phyloP scores from a whole-genome alignment of 2,329 filamentous ascomycete species.

The Chrysosporium queenslandicum region DNA sequence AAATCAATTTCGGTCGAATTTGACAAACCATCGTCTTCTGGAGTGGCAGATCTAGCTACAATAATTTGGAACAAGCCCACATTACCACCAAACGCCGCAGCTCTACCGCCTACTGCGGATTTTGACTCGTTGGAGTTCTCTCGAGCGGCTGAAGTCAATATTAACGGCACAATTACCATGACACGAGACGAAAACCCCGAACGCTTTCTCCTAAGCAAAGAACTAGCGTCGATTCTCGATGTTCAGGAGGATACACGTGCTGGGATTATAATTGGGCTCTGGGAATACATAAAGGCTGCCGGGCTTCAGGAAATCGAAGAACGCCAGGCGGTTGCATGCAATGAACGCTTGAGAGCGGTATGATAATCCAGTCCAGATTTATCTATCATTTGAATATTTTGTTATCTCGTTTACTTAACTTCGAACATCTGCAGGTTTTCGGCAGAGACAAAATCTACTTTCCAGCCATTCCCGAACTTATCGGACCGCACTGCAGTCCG shows the following conservation, averaged over 20 bases:
- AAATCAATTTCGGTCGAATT: conserved; percentile 44
- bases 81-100: conserved; percentile 40
- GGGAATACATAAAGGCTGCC: conserved; percentile 85
- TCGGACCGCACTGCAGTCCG: conserved; percentile 65
- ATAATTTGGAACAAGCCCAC: conserved; percentile 83
- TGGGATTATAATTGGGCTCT: conserved; percentile 81
- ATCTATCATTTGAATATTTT: neutral
- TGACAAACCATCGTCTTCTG: conserved; percentile 36
- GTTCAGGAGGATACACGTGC: conserved; percentile 77
- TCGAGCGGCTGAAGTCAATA: conserved; percentile 81
- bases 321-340: conserved; percentile 82
- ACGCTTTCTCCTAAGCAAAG: conserved; percentile 66
- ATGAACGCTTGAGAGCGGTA: conserved; percentile 69
- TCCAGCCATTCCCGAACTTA: conserved; percentile 70
- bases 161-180: conserved; percentile 82
- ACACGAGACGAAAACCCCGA: conserved; percentile 76
- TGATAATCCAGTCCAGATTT: conserved; percentile 21
- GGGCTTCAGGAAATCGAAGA: conserved; percentile 90
- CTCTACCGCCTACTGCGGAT: conserved; percentile 56
- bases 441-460: conserved; percentile 69
- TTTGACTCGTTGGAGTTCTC: conserved; percentile 91
- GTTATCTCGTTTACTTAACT: neutral
- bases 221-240: conserved; percentile 74
- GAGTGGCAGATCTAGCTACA: conserved; percentile 36
- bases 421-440: conserved; percentile 51